Evolutionary conservation across 2,329 filamentous ascomycete genomes (phyloP).

Genomic region (Blastomyces gilchristii): DNA sequence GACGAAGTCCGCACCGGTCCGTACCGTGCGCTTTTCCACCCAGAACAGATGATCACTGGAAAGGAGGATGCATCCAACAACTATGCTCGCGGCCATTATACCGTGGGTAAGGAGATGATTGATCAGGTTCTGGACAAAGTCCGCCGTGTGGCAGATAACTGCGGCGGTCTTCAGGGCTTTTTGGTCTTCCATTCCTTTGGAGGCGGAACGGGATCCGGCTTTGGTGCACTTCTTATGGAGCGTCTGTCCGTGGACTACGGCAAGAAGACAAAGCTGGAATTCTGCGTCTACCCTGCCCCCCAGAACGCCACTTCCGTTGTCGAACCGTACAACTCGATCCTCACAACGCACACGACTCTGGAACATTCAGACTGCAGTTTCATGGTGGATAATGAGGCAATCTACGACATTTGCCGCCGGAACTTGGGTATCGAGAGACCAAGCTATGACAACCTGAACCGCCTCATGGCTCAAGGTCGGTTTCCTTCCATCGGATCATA

Average conservation of each 20-base stretch:
- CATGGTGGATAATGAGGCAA: constrained; percentile 99
- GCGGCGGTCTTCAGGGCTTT: constrained; percentile 96
- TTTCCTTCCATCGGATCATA: background rate
- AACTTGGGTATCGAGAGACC: constrained; percentile 96
- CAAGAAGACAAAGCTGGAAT: constrained; percentile 99
- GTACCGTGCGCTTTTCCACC: constrained; percentile 96
- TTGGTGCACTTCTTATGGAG: constrained; percentile 97
- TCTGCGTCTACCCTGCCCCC: constrained; percentile 96
- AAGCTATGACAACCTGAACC: constrained; percentile 98
- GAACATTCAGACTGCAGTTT: constrained; percentile 99
- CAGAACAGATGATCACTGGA: constrained; percentile 98
- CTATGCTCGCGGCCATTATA: constrained; percentile 99
- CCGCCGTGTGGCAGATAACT: constrained; percentile 94
- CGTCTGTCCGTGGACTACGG: constrained; percentile 97
- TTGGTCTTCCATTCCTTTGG: constrained; percentile 99
- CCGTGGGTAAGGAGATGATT: constrained; percentile 98
- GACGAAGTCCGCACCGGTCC: constrained; percentile 96
- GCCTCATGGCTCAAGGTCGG: constrained; percentile 88
- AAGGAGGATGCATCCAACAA: constrained; percentile 99
- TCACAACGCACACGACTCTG: constrained; percentile 96
- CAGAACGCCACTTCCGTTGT: constrained; percentile 96
- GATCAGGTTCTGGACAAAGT: constrained; percentile 97
- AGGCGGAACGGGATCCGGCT: constrained; percentile 96
- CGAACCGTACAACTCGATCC: constrained; percentile 99
- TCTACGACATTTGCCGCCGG: constrained; percentile 98